Conservation (phyloP, 1,284 basidiomycete species). For the Rhodotorula mucilaginosa region DNA sequence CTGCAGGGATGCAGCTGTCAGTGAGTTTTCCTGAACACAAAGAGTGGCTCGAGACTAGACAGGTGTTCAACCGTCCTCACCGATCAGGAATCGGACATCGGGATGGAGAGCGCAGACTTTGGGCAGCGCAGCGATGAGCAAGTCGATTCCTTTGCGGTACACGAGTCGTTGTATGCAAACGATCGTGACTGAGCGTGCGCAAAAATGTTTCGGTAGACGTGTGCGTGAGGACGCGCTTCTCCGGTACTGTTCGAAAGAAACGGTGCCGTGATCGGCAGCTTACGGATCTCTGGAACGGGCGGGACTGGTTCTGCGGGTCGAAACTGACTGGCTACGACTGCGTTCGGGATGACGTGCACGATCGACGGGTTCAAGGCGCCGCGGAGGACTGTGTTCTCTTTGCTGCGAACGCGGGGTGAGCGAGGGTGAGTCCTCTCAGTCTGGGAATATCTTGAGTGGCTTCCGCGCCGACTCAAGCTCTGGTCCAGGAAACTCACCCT, state of each 20-base stretch:
- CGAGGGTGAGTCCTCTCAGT: conserved; percentile 49
- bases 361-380: conserved; percentile 68
- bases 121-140: conserved; percentile 88
- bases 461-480: background rate
- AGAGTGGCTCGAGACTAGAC: too few species aligned
- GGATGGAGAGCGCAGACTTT: conserved; percentile 80
- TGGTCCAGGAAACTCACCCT: conserved; percentile 58
- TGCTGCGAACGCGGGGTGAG: conserved; percentile 36
- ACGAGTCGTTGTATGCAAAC: conserved; percentile 92
- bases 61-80: conserved; percentile 51
- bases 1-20: conserved; percentile 5
- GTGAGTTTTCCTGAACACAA: too few species aligned
- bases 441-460: background rate
- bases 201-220: background rate
- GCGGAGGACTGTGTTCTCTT: conserved; percentile 89
- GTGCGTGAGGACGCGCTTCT: background rate
- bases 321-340: conserved; percentile 85
- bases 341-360: conserved; percentile 91
- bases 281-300: conserved; percentile 61
- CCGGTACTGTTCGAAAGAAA: background rate
- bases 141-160: conserved; percentile 94
- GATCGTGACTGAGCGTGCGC: conserved; percentile 68
- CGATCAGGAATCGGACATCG: conserved; percentile 82
- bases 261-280: conserved; percentile 41
- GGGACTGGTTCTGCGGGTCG: conserved; percentile 58